Conservation (phyloP, 768 basidiomycete species). For the Lactarius tabidus region DNA sequence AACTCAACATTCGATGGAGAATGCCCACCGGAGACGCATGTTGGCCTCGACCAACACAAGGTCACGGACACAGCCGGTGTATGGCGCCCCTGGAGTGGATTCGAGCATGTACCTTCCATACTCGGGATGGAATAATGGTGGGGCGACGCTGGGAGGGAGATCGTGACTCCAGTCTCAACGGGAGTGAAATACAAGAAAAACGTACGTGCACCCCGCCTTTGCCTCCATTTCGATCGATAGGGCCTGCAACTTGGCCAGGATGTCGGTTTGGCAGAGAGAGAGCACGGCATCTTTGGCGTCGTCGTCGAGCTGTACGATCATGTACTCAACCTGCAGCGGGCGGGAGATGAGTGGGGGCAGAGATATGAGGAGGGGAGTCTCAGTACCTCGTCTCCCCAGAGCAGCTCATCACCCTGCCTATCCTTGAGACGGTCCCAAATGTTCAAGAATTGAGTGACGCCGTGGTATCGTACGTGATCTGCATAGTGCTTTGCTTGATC, state of each 20-base stretch:
- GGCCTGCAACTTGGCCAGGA: conserved; percentile 70
- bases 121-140: conserved; percentile 92
- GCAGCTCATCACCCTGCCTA: conserved; percentile 81
- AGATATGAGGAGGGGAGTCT: not conserved
- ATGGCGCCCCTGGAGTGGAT: conserved; percentile 93
- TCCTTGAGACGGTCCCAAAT: conserved; percentile 93
- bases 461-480: conserved; percentile 86
- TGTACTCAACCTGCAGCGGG: conserved; percentile 79
- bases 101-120: conserved; percentile 99
- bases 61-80: conserved; percentile 82
- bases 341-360: conserved; percentile 5
- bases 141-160: conserved; percentile 7
- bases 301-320: conserved; percentile 86
- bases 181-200: conserved; percentile 12
- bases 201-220: conserved; percentile 59
- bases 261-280: conserved; percentile 93
- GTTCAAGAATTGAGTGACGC: conserved; percentile 91
- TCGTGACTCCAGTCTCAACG: not conserved
- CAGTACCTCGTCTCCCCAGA: conserved; percentile 97
- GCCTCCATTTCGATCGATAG: conserved; percentile 64
- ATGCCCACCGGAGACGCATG: conserved; percentile 89
- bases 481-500: conserved; percentile 82
- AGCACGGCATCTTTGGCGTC: conserved; percentile 75
- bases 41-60: conserved; percentile 87
- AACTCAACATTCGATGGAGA: not conserved